phyloP scores from a whole-genome alignment of 2,329 filamentous ascomycete species.

The Scedosporium minutisporum region DNA sequence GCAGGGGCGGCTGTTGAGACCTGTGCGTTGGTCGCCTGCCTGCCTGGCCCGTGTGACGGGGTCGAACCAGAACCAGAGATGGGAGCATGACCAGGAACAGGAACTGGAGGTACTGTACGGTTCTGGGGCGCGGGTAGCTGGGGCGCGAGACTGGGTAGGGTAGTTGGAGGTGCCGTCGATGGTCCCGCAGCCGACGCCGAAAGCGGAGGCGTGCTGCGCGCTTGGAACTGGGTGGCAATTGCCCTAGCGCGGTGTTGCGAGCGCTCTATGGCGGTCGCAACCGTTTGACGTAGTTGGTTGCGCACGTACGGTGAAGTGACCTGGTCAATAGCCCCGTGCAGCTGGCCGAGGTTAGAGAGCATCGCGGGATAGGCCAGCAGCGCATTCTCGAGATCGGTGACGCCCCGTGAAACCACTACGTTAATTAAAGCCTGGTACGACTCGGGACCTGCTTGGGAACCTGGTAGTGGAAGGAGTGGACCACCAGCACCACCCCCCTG shows the following conservation, averaged over 20 bases:
- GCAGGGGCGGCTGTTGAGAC: neutral
- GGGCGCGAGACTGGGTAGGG: neutral
- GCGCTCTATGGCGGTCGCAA: slow-evolving; percentile 31
- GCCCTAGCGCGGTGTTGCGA: slow-evolving; percentile 15
- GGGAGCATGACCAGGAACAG: neutral
- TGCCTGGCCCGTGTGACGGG: neutral
- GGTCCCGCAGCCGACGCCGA: neutral
- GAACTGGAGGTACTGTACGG: neutral
- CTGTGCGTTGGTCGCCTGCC: slow-evolving; percentile 7
- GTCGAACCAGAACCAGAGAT: neutral
- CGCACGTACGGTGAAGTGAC: slow-evolving; percentile 38
- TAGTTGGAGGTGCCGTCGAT: neutral
- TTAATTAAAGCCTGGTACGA: slow-evolving; percentile 37
- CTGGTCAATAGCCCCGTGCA: slow-evolving; percentile 42
- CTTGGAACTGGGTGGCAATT: neutral
- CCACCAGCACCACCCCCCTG: neutral
- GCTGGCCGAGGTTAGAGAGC: slow-evolving; percentile 35
- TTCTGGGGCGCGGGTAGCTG: neutral
- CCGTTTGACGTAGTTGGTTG: slow-evolving; percentile 38
- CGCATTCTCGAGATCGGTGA: slow-evolving; percentile 33
- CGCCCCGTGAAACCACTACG: slow-evolving; percentile 39
- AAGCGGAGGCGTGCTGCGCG: neutral
- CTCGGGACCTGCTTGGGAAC: slow-evolving; percentile 5
- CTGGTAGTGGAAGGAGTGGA: neutral
- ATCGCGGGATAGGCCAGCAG: slow-evolving; percentile 38